Evolutionary conservation across 371 early-diverging fungal species (phyloP), one percentile per base, ranked within the genome.

Genomic region (Mucor irregularis): DNA sequence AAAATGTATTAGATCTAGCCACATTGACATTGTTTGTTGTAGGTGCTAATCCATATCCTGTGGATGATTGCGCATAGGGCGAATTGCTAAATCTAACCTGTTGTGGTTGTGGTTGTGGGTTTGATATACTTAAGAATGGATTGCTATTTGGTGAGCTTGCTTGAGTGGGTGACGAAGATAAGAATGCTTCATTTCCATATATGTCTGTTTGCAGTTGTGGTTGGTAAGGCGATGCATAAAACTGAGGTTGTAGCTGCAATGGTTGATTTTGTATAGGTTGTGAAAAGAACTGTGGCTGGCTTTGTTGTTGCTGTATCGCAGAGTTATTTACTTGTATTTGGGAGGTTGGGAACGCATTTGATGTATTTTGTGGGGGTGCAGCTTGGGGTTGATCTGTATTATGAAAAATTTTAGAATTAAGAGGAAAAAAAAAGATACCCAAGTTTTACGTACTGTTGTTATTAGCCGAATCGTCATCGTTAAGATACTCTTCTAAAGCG

Each of bases 401-500:
- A 28, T 19, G 5, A 10, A 9, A 30, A n/a, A n/a, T n/a, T n/a
- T n/a, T n/a, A n/a, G n/a, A n/a, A n/a, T n/a, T n/a, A n/a, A n/a
- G n/a, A n/a, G n/a, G n/a, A n/a, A n/a, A n/a, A n/a, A n/a, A n/a
- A n/a, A n/a, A n/a, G n/a, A n/a, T n/a, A n/a, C n/a, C n/a, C n/a
- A n/a, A n/a, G n/a, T n/a, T n/a, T n/a, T n/a, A 31, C 42, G 34
- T 37, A 44, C 44, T 37, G n/a, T 31, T 45, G 22, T 17, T 24
- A 19, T 13, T 34, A 5, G 46, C 38, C 16, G 21, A 19, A n/a
- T n/a, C n/a, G 2, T 42, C 83, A 49, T 87, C 85, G 30, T 83
- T 79, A 24, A 96, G 31, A 63, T 95, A 94, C 34, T 93, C 95
- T 71, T 93, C 93, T 29, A 97, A 71, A 2, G 90, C 87, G 47